A percentile compares a stretch with the other conserved stretches of the same genome.
Evolutionary conservation across 768 basidiomycete species (phyloP).

Genomic region (Tylopilus plumbeoviolaceoides): DNA sequence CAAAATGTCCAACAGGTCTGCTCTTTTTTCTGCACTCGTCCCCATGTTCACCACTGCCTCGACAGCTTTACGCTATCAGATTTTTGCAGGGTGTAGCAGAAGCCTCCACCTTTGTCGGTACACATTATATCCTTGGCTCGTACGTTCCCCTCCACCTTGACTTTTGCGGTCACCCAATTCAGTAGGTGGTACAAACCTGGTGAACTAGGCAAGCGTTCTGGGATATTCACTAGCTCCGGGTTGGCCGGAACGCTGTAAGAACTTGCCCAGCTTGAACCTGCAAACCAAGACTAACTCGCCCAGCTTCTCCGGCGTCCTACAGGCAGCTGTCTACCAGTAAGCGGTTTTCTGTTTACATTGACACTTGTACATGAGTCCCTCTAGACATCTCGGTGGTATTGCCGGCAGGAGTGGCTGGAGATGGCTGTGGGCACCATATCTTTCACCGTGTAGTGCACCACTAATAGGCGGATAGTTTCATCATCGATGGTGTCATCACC

Average conservation of each 20-base stretch:
- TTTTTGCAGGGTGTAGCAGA: constrained; percentile 74
- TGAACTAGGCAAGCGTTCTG: constrained; percentile 71
- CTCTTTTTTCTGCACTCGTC: background rate
- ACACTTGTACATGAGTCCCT: background rate
- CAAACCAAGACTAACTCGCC: background rate
- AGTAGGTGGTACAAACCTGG: constrained; percentile 63
- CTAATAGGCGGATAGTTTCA: constrained; percentile 40
- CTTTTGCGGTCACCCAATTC: background rate
- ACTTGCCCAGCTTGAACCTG: background rate
- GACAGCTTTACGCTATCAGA: constrained; percentile 61
- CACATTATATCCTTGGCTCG: constrained; percentile 71
- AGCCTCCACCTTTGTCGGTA: constrained; percentile 73
- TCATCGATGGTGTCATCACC: constrained; percentile 69
- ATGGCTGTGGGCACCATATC: constrained; percentile 48
- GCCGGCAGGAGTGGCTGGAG: constrained; percentile 61
- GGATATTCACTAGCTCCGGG: constrained; percentile 66
- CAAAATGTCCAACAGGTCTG: constrained; percentile 53
- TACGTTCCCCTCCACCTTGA: constrained; percentile 30
- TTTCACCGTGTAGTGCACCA: background rate
- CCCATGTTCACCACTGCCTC: background rate
- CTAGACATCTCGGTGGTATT: constrained; percentile 46
- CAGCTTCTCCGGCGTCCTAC: constrained; percentile 64
- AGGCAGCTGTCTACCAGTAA: constrained; percentile 59
- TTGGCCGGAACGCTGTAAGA: constrained; percentile 56
- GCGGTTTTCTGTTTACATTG: constrained; percentile 6